Conservation (phyloP, 495 filamentous ascomycete species). For the Annulohypoxylon maeteangense region DNA sequence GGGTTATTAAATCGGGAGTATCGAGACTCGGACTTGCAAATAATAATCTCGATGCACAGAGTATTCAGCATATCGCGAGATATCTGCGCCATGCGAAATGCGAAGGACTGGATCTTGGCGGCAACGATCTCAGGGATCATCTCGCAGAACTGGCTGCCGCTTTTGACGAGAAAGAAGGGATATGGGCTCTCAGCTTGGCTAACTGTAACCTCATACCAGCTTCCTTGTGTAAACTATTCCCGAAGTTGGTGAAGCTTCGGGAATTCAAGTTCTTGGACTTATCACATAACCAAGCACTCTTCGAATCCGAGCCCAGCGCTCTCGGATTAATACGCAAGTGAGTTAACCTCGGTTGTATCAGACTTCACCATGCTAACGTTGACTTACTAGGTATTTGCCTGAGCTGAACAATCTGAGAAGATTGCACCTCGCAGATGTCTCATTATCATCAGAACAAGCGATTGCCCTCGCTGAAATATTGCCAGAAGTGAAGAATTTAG, state of each 20-base stretch:
- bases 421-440: conserved; percentile 88
- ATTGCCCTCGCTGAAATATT: conserved; percentile 91
- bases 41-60: conserved; percentile 77
- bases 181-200: conserved; percentile 87
- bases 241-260: conserved; percentile 74
- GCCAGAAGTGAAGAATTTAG: conserved; percentile 82
- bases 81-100: conserved; percentile 80
- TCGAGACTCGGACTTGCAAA: conserved; percentile 83
- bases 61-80: conserved; percentile 76
- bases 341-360: conserved; percentile 34
- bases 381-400: conserved; percentile 71
- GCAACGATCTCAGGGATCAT: conserved; percentile 79
- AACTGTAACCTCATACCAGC: conserved; percentile 82
- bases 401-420: conserved; percentile 83
- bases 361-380: conserved; percentile 23
- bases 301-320: conserved; percentile 77
- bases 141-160: conserved; percentile 73
- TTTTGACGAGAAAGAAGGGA: conserved; percentile 68
- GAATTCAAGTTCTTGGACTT: conserved; percentile 90
- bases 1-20: conserved; percentile 76
- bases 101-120: conserved; percentile 91
- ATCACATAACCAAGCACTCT: conserved; percentile 86
- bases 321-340: conserved; percentile 77
- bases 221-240: conserved; percentile 78
- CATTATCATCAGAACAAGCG: conserved; percentile 82